phyloP scores from a whole-genome alignment of 2,329 filamentous ascomycete genomes.

The Talaromyces atroroseus region DNA sequence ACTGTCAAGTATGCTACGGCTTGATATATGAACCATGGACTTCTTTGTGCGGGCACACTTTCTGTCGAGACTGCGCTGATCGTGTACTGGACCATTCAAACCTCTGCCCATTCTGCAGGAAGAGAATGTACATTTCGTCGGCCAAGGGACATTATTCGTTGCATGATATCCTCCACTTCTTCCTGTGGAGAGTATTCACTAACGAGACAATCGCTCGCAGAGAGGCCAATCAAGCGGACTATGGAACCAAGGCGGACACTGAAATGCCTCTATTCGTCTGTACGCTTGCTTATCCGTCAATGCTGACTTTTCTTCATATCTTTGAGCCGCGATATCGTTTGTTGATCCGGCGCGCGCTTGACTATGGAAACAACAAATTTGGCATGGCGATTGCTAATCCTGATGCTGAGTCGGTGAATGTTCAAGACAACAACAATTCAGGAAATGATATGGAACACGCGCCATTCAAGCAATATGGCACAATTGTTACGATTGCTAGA shows the following conservation, averaged over 20 bases:
- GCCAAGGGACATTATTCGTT: constrained; percentile 46
- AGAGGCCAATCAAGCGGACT: constrained; percentile 53
- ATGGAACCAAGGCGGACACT: constrained; percentile 48
- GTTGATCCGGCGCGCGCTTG: constrained; percentile 77
- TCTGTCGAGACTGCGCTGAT: constrained; percentile 74
- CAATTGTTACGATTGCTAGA: constrained; percentile 68
- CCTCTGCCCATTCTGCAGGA: constrained; percentile 75
- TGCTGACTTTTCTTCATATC: constrained; percentile 83
- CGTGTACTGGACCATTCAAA: constrained; percentile 71
- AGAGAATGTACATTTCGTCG: constrained; percentile 52
- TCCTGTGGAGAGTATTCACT: constrained; percentile 66
- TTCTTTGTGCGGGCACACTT: constrained; percentile 82
- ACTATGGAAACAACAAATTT: constrained; percentile 65
- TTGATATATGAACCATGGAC: constrained; percentile 77
- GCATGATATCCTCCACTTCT: constrained; percentile 58
- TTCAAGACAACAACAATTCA: constrained; percentile 12
- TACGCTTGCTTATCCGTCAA: constrained; percentile 71
- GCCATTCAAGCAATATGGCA: constrained; percentile 69
- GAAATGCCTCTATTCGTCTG: constrained; percentile 72
- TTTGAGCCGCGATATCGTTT: constrained; percentile 86
- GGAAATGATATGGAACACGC: constrained; percentile 50
- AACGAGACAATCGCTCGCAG: constrained; percentile 57
- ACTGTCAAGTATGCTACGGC: constrained; percentile 84
- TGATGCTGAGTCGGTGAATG: constrained; percentile 28
- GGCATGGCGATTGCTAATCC: constrained; percentile 75